Conservation (phyloP, 2,329 filamentous ascomycete species). For the Huntiella decipiens region DNA sequence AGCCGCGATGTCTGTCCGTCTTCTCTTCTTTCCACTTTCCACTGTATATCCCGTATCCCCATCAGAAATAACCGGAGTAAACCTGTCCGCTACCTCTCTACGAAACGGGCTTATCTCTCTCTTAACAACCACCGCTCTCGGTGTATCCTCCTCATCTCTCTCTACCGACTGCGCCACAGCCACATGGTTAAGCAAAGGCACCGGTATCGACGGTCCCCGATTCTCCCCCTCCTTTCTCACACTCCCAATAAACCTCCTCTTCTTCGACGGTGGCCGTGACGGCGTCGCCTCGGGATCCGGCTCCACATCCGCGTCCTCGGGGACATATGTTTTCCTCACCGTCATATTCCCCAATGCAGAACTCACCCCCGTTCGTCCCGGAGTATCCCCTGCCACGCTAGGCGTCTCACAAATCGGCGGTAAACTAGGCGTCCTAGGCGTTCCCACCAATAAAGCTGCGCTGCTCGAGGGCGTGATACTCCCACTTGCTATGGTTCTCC, state of each 20-base stretch:
- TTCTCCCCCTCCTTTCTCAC: neutral
- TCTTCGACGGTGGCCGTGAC: conserved; percentile 1
- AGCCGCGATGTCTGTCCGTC: too few relatives aligned
- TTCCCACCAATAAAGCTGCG: neutral
- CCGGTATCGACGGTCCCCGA: neutral
- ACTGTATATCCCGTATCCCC: too few relatives aligned
- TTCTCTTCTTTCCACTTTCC: too few relatives aligned
- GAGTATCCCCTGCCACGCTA: conserved; percentile 2
- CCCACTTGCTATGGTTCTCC: neutral
- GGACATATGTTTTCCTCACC: conserved; percentile 12
- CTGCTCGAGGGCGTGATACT: neutral
- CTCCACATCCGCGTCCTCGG: conserved; percentile 16
- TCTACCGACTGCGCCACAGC: neutral
- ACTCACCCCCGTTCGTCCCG: conserved; percentile 12
- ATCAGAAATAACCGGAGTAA: too few relatives aligned
- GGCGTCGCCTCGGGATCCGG: conserved; percentile 12
- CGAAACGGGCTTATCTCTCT: too few relatives aligned
- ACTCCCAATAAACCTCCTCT: neutral
- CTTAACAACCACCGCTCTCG: too few relatives aligned
- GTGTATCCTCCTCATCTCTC: neutral
- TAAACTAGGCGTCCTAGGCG: neutral
- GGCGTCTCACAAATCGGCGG: conserved; percentile 8
- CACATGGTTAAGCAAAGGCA: neutral
- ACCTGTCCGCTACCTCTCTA: too few relatives aligned
- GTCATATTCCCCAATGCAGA: conserved; percentile 15